Evolutionary conservation across 2,329 filamentous ascomycete genomes (phyloP).

Genomic region (Zarea fungicola): DNA sequence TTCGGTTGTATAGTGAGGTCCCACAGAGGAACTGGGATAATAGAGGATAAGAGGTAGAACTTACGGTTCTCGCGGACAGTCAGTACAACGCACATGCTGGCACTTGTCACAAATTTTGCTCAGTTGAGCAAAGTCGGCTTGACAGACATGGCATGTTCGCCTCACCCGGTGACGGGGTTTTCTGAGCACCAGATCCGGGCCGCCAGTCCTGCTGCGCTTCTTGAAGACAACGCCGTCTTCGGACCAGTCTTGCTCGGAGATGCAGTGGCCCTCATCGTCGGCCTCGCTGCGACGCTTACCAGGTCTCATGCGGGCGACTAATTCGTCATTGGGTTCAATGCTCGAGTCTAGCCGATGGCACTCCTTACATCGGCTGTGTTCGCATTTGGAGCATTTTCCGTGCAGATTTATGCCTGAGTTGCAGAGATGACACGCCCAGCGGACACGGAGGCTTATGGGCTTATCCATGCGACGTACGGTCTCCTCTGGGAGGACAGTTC

Average conservation of each 20-base stretch:
- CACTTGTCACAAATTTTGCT: slow-evolving; percentile 64
- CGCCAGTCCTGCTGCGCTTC: slow-evolving; percentile 59
- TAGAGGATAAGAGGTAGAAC: slow-evolving; percentile 30
- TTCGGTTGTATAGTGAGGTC: neutral
- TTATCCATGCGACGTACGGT: slow-evolving; percentile 64
- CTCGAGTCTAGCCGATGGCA: slow-evolving; percentile 71
- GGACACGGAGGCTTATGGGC: slow-evolving; percentile 71
- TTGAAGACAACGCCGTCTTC: slow-evolving; percentile 51
- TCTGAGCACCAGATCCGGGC: slow-evolving; percentile 67
- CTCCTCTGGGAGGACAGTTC: slow-evolving; percentile 43
- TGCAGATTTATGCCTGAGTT: slow-evolving; percentile 65
- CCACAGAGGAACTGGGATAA: neutral
- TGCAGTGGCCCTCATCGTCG: slow-evolving; percentile 50
- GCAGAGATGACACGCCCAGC: slow-evolving; percentile 77
- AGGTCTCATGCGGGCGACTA: slow-evolving; percentile 40
- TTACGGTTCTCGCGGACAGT: slow-evolving; percentile 75
- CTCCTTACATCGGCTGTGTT: slow-evolving; percentile 74
- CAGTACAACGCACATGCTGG: slow-evolving; percentile 68
- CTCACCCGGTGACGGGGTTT: slow-evolving; percentile 68
- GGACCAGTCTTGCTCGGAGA: slow-evolving; percentile 43
- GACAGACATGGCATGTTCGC: slow-evolving; percentile 71
- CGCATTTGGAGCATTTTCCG: slow-evolving; percentile 70
- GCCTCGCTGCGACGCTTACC: slow-evolving; percentile 39
- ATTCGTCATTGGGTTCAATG: slow-evolving; percentile 51
- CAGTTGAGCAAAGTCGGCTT: slow-evolving; percentile 53